Conservation (phyloP, 208 protist genomes). For the Herpetomonas tarakana region DNA sequence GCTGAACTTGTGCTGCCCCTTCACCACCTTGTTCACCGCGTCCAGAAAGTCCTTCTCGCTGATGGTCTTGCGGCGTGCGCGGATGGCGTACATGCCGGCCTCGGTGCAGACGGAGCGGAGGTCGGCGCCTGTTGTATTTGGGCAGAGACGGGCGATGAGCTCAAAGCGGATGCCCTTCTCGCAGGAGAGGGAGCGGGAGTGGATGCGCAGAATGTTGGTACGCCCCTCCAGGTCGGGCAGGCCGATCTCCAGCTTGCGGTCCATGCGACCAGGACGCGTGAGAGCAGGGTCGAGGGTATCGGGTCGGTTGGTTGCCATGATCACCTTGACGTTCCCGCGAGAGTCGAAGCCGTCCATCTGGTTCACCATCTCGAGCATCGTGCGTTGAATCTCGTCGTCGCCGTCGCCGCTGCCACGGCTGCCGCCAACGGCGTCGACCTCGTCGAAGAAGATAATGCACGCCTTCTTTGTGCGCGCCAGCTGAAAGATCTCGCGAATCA, state of each 20-base stretch:
- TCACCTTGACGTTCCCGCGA: conserved; percentile 99
- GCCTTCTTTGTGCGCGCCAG: conserved; percentile 99
- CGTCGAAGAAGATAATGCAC: conserved; percentile 99
- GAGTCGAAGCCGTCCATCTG: conserved; percentile 99
- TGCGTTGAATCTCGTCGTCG: conserved; percentile 99
- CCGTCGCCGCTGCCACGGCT: conserved; percentile 87
- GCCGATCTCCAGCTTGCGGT: conserved; percentile 99
- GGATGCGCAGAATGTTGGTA: conserved; percentile 98
- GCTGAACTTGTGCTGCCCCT: conserved; percentile 99
- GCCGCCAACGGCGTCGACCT: conserved; percentile 99
- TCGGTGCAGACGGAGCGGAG: conserved; percentile 99
- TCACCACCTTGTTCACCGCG: conserved; percentile 99
- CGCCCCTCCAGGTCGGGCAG: conserved; percentile 98
- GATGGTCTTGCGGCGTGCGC: conserved; percentile 98
- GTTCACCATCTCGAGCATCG: conserved; percentile 99
- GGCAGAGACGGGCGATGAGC: conserved; percentile 98
- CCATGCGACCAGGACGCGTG: conserved; percentile 98
- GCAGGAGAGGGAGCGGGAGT: conserved; percentile 97
- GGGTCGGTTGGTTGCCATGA: conserved; percentile 99
- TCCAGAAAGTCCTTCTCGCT: conserved; percentile 99
- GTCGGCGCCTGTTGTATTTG: conserved; percentile 98
- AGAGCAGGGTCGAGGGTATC: conserved; percentile 99
- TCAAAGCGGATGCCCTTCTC: conserved; percentile 99
- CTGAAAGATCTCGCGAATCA: conserved; percentile 99
- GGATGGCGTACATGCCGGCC: conserved; percentile 99